These are phyloP conservation scores for Trametes villosa DNA, from an alignment of 768 basidiomycete species.

Conservation along the genomic window DNA sequence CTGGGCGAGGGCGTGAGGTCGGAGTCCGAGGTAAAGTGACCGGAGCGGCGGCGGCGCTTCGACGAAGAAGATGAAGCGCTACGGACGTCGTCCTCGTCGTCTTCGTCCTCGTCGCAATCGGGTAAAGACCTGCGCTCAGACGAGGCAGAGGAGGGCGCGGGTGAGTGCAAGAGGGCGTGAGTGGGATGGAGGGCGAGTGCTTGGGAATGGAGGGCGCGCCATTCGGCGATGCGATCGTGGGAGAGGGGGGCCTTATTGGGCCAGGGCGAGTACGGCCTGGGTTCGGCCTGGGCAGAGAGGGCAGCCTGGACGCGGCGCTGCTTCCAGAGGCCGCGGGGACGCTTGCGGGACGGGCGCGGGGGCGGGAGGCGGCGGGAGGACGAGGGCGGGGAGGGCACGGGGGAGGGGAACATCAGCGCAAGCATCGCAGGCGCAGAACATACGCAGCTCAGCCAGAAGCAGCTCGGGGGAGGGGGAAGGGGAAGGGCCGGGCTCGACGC, in stretches of 20 bases:
- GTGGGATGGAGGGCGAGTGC: neutral
- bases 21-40: constrained; percentile 23
- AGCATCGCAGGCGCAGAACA: too few species aligned
- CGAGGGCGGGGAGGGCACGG: neutral
- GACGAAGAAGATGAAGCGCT: constrained; percentile 25
- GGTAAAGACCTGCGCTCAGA: constrained; percentile 1
- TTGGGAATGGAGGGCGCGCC: constrained; percentile 16
- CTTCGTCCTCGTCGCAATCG: constrained; percentile 11
- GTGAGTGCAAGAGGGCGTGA: neutral
- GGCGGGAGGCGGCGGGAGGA: neutral
- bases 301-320: constrained; percentile 23
- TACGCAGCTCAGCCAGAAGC: too few species aligned
- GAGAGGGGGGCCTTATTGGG: constrained; percentile 19
- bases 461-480: neutral
- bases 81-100: constrained; percentile 25
- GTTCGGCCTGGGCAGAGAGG: neutral
- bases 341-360: constrained; percentile 24
- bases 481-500: too few species aligned
- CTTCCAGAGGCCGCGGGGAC: constrained; percentile 36
- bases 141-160: constrained; percentile 2
- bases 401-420: constrained; percentile 12
- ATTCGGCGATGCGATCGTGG: constrained; percentile 22
- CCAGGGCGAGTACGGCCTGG: neutral
- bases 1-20: constrained; percentile 15
- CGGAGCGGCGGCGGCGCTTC: constrained; percentile 33